Evolutionary conservation across 106 monocot genomes (phyloP).

Genomic region (Platanthera guangdongensis): DNA sequence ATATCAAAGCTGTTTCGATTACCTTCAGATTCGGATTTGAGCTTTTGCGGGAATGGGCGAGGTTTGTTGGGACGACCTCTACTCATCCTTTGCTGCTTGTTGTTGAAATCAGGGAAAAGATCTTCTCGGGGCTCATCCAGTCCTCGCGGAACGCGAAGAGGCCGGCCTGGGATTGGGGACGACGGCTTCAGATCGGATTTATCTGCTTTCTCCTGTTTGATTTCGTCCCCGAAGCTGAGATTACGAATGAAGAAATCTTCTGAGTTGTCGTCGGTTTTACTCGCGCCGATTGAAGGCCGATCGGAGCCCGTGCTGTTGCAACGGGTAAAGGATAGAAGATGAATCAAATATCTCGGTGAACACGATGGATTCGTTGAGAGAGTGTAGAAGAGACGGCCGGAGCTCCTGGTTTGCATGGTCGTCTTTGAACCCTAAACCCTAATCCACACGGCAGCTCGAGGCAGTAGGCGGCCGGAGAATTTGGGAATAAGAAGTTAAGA

Average conservation of each 20-base stretch:
- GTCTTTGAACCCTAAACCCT: neutral
- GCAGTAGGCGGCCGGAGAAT: too few relatives aligned
- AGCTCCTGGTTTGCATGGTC: conserved; percentile 15
- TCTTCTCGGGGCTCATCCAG: conserved; percentile 7
- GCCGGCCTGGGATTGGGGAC: neutral
- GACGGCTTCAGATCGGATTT: neutral
- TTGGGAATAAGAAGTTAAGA: too few relatives aligned
- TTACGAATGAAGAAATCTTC: conserved; percentile 45
- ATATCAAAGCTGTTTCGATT: neutral
- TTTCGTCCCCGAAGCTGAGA: conserved; percentile 44
- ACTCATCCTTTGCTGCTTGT: conserved; percentile 6
- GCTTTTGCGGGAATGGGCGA: conserved; percentile 14
- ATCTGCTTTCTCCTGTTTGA: neutral
- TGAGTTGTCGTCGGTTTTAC: conserved; percentile 1
- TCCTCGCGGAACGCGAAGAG: conserved; percentile 11
- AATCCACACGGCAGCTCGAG: too few relatives aligned
- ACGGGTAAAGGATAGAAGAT: neutral
- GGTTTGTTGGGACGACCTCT: conserved; percentile 5
- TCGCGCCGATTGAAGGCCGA: conserved; percentile 22
- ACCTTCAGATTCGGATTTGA: neutral
- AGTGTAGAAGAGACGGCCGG: conserved; percentile 10
- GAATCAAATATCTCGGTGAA: neutral
- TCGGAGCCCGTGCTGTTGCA: conserved; percentile 47
- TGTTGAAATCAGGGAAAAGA: conserved; percentile 21
- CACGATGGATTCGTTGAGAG: conserved; percentile 3